A percentile compares a stretch with the other conserved stretches of the same genome.
Conservation (phyloP, 352 stramenopile genomes). For the Pythium diclinum region DNA sequence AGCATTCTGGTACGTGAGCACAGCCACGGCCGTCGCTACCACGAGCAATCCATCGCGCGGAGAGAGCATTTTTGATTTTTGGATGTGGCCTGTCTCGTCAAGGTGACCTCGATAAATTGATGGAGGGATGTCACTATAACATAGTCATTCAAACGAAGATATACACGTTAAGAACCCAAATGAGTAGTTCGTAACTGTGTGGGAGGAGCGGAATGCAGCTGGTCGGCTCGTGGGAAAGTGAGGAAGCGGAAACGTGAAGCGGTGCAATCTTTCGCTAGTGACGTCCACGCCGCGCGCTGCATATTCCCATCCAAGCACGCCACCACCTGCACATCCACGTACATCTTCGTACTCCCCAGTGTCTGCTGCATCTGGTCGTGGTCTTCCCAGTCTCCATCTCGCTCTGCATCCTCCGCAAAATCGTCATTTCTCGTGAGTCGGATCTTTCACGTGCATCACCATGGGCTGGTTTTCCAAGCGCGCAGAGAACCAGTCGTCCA, state of each 20-base stretch:
- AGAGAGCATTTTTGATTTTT: constrained; percentile 15
- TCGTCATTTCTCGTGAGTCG: background rate
- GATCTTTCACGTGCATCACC: background rate
- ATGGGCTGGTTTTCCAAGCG: constrained; percentile 14
- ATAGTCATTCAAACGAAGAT: background rate
- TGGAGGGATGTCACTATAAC: background rate
- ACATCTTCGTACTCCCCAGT: constrained; percentile 4
- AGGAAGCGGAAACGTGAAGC: background rate
- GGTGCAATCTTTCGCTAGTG: background rate
- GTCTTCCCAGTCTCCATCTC: background rate
- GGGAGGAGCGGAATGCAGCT: background rate
- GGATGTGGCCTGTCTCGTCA: background rate
- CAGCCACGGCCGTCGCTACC: constrained; percentile 18
- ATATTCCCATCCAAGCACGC: background rate
- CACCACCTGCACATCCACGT: background rate
- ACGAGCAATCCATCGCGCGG: constrained; percentile 24
- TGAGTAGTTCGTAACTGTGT: background rate
- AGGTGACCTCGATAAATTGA: background rate
- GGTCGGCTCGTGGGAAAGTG: background rate
- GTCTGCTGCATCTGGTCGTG: constrained; percentile 2
- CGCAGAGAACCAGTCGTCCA: background rate
- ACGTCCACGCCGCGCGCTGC: background rate
- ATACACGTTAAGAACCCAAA: background rate
- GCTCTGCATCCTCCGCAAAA: constrained; percentile 1
- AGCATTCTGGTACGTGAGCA: constrained; percentile 26